phyloP scores from a whole-genome alignment of 495 filamentous ascomycete genomes.

The Xylaria acuta region DNA sequence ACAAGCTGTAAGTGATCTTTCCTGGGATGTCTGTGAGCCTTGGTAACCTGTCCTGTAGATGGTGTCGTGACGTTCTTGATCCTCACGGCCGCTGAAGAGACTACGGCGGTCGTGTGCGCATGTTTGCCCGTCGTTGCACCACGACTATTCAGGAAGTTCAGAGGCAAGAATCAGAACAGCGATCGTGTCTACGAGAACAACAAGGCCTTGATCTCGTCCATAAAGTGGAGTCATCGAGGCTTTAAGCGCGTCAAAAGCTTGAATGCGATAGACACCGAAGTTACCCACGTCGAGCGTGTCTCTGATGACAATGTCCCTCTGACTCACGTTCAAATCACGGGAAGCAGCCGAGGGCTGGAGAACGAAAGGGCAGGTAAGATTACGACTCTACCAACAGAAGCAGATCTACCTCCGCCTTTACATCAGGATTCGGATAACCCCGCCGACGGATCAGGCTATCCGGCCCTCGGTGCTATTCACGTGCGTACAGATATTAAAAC shows the following conservation, averaged over 20 bases:
- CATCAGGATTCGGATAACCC: not conserved
- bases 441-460: not conserved
- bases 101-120: slow-evolving; percentile 37
- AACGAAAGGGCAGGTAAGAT: not conserved
- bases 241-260: slow-evolving; percentile 35
- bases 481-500: slow-evolving; percentile 33
- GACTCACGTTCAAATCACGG: slow-evolving; percentile 27
- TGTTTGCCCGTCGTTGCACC: slow-evolving; percentile 33
- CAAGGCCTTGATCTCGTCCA: slow-evolving; percentile 23
- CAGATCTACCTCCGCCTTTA: not conserved
- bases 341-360: slow-evolving; percentile 4
- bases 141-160: slow-evolving; percentile 26
- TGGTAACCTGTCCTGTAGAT: slow-evolving; percentile 22
- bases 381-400: not conserved
- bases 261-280: slow-evolving; percentile 24
- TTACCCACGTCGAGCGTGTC: slow-evolving; percentile 4
- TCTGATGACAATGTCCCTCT: slow-evolving; percentile 32
- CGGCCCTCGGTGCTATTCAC: slow-evolving; percentile 26
- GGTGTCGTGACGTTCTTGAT: slow-evolving; percentile 36
- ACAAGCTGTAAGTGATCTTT: slow-evolving; percentile 39
- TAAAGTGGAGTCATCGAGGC: slow-evolving; percentile 28
- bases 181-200: slow-evolving; percentile 20
- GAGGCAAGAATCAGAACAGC: slow-evolving; percentile 1
- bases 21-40: not conserved
- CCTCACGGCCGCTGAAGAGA: slow-evolving; percentile 38